Evolutionary conservation across 129 eudicot genomes (phyloP), one percentile per base, ranked within the genome.

Genomic region (Chrysanthemum lavandulifolium): DNA sequence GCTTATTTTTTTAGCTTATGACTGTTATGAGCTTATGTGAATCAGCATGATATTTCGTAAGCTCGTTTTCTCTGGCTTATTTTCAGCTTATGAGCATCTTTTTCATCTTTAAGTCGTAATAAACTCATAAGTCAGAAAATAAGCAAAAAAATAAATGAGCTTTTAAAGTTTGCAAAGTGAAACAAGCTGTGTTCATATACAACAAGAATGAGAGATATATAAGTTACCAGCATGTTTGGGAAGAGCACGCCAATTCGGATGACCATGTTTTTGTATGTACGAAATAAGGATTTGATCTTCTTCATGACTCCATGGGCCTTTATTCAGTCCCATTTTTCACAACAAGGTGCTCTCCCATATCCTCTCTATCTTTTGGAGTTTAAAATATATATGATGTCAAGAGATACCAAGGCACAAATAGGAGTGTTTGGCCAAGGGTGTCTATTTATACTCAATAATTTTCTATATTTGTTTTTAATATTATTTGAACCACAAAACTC

Each of bases 301-400:
- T 51, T 90, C 91, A 8, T 66, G 79, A 67, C 86, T 77, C 97
- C 97, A 90, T 64, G 95, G 92, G n/a, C 97, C 97, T 78, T 69
- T 91, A 85, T 88, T 91, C 56, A 91, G 78, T 59, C 95, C 97
- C 76, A 82, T 81, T 83, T 88, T 56, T 86, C 89, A 86, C 95
- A 90, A 69, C 97, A 90, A 6, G 95, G 95, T 71, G 88, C 88
- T 86, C 97, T 91, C 77, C 97, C 97, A 91, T 91, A 62, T 57
- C 52, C 10, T 64, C 40, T 77, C 25, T 81, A 10, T 15, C 43
- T 45, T 14, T 69, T 43, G 66, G 31, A 63, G 49, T 36, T 61
- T 40, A 6, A 40, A 40, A 40, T 36, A 36, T 36, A n/a, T 5
- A n/a, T 36, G 43, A 36, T 36, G 43, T 36, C 51, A 69, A 77